Base-by-base conservation (phyloP, 345 rosid genomes). In the Euclidium syriacum region DNA sequence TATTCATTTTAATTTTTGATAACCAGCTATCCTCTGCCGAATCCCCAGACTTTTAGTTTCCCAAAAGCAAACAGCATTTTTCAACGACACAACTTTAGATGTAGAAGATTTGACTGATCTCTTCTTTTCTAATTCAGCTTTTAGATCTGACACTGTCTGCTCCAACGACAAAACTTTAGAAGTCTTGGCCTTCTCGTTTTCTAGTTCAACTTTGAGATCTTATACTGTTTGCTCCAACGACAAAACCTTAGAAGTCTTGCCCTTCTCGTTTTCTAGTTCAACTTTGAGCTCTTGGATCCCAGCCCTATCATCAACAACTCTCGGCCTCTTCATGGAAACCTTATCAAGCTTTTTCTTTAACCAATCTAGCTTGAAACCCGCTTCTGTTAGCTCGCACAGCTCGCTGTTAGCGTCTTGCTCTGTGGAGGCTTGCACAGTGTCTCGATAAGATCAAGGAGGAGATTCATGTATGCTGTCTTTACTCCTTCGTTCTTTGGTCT, bases 291-390 rank as follows among this genome's bases (percentile, higher is more conserved):
- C 20, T 59, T 59, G 29, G 41, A 43, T 14, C 10, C 11, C 15
- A 29, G 14, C 20, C 12, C 0, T 22, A 43, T 30, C 30, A 43
- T 3, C 40, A 43, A 10, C 12, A 15, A 8, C 7, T 34, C 35
- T 61, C 9, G 47, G 34, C 8, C 6, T 23, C 66, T 24, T 34
- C 46, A 46, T 23, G 17, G 4, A 33, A 47, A 47, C 11, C 1
- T 23, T 15, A 10, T 34, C 44, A 46, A 60, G 54, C 54, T 46
- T 60, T 33, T 14, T 22, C 26, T 47, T 35, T 1, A 35, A 19
- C 56, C 66, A 62, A 6, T 35, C 56, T 0, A 48, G 47, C 47
- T 49, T 35, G 56, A 62, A 62, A 1, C 67, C 66, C 0, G 7
- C 36, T 7, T 62, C 26, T 6, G 0, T 27, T 4, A 62, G 12